Percentiles rank a stretch among this genome's conserved stretches.
Evolutionary conservation across 2,329 filamentous ascomycete genomes (phyloP).

Genomic region (Thelonectria blattea): DNA sequence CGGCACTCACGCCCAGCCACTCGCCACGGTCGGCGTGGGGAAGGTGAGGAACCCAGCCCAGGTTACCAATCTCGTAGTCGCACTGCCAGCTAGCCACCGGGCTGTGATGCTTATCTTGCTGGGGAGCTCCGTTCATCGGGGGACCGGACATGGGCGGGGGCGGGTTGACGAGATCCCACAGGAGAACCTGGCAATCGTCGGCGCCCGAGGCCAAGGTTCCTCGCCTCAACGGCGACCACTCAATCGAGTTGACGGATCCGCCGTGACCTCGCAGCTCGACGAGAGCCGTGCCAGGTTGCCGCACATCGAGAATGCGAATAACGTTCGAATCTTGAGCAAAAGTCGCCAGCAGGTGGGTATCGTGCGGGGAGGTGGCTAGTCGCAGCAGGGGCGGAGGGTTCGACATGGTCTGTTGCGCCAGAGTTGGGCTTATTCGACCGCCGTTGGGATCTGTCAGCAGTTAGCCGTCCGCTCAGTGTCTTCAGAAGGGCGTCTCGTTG

Average conservation of each 20-base stretch:
- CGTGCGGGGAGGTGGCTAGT: constrained; percentile 89
- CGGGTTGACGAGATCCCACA: constrained; percentile 88
- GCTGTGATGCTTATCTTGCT: constrained; percentile 64
- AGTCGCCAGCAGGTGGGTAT: constrained; percentile 94
- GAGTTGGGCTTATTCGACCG: constrained; percentile 73
- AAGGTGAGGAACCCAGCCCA: constrained; percentile 81
- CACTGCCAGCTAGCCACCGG: constrained; percentile 83
- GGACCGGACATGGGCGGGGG: constrained; percentile 50
- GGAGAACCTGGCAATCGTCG: constrained; percentile 88
- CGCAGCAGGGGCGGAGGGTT: constrained; percentile 80
- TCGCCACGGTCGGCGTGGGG: constrained; percentile 74
- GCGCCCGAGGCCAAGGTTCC: constrained; percentile 90
- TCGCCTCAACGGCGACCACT: constrained; percentile 89
- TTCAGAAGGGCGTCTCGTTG: not conserved
- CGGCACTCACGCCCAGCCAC: constrained; percentile 83
- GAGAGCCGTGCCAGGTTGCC: constrained; percentile 93
- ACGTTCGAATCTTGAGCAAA: constrained; percentile 93
- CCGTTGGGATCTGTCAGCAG: constrained; percentile 56
- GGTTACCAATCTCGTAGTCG: constrained; percentile 85
- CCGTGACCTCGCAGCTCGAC: constrained; percentile 91
- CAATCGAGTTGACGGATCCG: constrained; percentile 86
- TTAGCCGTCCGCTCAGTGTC: constrained; percentile 25
- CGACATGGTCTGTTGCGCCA: constrained; percentile 77
- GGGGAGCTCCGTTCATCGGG: constrained; percentile 55
- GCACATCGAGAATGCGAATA: constrained; percentile 93